Conservation (phyloP, 495 filamentous ascomycete genomes). For the Elaphomyces granulatus region DNA sequence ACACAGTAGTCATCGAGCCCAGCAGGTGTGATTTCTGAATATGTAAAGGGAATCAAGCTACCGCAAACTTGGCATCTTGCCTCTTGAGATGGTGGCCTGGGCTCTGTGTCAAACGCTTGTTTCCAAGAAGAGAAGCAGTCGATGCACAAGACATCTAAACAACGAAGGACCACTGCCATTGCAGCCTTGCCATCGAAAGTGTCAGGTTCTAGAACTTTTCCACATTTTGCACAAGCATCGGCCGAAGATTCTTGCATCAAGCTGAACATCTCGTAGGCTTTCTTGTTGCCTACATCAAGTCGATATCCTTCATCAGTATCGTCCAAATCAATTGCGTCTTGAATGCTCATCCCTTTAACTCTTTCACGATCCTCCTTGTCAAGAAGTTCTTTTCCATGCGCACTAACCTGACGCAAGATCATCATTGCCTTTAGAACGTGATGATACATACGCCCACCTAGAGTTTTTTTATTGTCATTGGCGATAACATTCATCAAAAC, state of each 20-base stretch:
- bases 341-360: conserved; percentile 60
- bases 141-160: conserved; percentile 69
- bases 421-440: conserved; percentile 84
- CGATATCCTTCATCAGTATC: conserved; percentile 49
- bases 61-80: conserved; percentile 54
- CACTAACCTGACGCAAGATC: conserved; percentile 78
- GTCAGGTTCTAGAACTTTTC: conserved; percentile 32
- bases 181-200: conserved; percentile 41
- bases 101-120: conserved; percentile 12
- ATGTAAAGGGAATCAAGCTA: conserved; percentile 38
- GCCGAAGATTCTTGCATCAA: conserved; percentile 64
- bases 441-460: conserved; percentile 73
- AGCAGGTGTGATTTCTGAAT: conserved; percentile 51
- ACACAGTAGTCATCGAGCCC: conserved; percentile 44
- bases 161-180: conserved; percentile 67
- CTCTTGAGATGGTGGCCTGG: conserved; percentile 7
- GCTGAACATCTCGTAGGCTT: conserved; percentile 68
- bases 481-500: conserved; percentile 45
- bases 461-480: conserved; percentile 37
- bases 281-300: conserved; percentile 40
- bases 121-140: conserved; percentile 44
- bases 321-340: conserved; percentile 76
- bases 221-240: conserved; percentile 56
- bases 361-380: conserved; percentile 64
- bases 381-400: conserved; percentile 79